These are phyloP conservation scores for Ensete glaucum DNA, from an alignment of 176 grass and related monocot species.

Conservation along the genomic window DNA sequence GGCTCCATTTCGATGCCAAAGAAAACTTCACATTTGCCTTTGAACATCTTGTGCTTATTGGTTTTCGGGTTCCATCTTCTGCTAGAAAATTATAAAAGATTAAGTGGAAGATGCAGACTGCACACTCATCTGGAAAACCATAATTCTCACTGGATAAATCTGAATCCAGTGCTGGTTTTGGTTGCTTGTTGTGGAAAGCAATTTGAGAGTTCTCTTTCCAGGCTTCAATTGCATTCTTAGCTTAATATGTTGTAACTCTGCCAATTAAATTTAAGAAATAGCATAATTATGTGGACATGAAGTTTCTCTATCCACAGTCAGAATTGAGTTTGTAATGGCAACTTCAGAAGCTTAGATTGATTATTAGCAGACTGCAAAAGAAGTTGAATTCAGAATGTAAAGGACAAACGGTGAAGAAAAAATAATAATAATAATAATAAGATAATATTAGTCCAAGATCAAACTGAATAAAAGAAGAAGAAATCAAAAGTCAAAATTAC, in stretches of 20 bases:
- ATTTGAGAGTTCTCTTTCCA: background rate
- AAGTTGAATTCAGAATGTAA: no score
- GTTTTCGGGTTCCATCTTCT: background rate
- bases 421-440: no score
- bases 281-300: background rate
- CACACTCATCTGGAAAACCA: background rate
- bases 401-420: no score
- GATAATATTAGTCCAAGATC: no score
- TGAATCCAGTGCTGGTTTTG: background rate
- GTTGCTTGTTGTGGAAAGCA: background rate
- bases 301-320: background rate
- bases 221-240: background rate
- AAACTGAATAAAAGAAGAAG: no score
- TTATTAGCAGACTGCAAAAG: background rate
- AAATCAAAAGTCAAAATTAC: background rate
- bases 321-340: background rate
- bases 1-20: background rate
- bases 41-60: constrained; percentile 3
- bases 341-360: background rate
- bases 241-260: background rate
- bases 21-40: background rate
- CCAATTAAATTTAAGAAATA: background rate
- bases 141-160: background rate
- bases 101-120: background rate
- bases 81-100: background rate